Evolutionary conservation across 306 rosid genomes (phyloP).

Genomic region (Gillenia trifoliata): DNA sequence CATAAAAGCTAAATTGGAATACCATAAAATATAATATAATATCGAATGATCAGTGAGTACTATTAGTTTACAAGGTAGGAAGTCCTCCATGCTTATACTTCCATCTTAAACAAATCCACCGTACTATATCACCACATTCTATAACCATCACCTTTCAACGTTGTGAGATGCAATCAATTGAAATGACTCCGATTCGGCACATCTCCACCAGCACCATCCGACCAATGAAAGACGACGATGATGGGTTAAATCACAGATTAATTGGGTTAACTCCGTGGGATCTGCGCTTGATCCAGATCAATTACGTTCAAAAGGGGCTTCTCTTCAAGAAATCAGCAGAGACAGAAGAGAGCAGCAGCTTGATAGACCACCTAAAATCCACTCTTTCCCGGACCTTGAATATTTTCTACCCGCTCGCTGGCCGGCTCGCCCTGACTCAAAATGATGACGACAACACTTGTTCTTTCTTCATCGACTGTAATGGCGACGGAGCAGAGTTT

Average conservation of each 20-base stretch:
- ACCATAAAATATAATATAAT: too few species aligned
- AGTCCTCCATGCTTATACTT: too few species aligned
- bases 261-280: slow-evolving; percentile 10
- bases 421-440: background rate
- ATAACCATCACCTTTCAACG: too few species aligned
- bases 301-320: background rate
- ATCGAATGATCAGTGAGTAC: too few species aligned
- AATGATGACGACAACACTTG: background rate
- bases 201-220: background rate
- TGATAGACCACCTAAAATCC: background rate
- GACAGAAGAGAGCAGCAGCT: background rate
- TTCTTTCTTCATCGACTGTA: slow-evolving; percentile 21
- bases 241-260: background rate
- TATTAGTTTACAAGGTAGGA: too few species aligned
- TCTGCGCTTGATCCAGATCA: background rate
- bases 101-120: too few species aligned
- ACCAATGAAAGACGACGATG: background rate
- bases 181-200: background rate
- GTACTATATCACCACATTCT: too few species aligned
- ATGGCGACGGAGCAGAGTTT: slow-evolving; percentile 13
- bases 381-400: background rate
- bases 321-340: background rate
- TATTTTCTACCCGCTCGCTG: slow-evolving; percentile 3
- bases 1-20: too few species aligned
- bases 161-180: too few species aligned